These are phyloP conservation scores for Pseudophaeomoniella oleicola DNA, from an alignment of 2,329 filamentous ascomycete species.

Conservation along the genomic window DNA sequence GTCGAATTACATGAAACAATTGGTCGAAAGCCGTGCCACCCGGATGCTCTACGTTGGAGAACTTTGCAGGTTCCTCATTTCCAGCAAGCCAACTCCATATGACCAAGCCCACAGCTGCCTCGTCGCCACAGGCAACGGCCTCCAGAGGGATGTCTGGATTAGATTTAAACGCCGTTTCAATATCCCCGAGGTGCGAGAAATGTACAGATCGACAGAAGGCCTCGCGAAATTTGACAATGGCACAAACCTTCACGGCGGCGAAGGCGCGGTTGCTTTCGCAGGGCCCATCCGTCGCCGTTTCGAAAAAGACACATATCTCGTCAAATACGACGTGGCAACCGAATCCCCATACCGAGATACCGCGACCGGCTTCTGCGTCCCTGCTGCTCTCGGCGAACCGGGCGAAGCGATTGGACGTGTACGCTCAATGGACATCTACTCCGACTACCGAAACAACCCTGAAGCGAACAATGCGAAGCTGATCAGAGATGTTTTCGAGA, in stretches of 20 bases:
- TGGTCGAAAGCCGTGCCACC: constrained; percentile 29
- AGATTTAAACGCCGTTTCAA: constrained; percentile 25
- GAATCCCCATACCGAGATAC: constrained; percentile 52
- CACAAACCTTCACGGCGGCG: constrained; percentile 46
- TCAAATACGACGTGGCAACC: constrained; percentile 53
- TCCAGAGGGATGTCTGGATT: constrained; percentile 34
- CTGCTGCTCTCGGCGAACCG: constrained; percentile 49
- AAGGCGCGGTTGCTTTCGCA: constrained; percentile 56
- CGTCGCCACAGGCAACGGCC: constrained; percentile 31
- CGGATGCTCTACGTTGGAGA: constrained; percentile 43
- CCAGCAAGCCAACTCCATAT: constrained; percentile 27
- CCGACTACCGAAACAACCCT: constrained; percentile 67
- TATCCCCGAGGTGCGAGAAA: constrained; percentile 46
- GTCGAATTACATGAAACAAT: constrained; percentile 13
- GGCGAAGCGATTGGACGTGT: constrained; percentile 62
- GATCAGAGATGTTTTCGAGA: constrained; percentile 54
- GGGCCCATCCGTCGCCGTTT: constrained; percentile 43
- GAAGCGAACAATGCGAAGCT: constrained; percentile 61
- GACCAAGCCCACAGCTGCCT: constrained; percentile 30
- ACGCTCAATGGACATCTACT: constrained; percentile 52
- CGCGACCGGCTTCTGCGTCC: constrained; percentile 51
- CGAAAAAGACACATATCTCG: constrained; percentile 42
- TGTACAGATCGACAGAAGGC: constrained; percentile 67
- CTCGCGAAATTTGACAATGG: constrained; percentile 48
- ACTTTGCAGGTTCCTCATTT: constrained; percentile 32